Evolutionary conservation across 805 yeast genomes (phyloP).

Genomic region (Zygoascus flipseniorum): DNA sequence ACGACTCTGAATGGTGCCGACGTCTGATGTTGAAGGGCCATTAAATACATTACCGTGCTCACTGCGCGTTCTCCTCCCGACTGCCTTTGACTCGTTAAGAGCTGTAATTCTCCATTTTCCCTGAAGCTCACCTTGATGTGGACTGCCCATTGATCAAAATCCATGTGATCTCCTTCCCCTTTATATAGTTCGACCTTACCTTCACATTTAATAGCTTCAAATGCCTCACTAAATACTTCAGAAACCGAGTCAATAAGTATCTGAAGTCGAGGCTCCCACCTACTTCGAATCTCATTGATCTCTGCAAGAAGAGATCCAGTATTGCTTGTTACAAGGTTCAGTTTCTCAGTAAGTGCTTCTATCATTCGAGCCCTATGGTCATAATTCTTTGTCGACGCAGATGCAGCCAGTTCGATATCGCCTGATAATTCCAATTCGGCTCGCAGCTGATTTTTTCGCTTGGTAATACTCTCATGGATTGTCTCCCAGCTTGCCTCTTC

Average conservation of each 20-base stretch:
- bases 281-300: conserved; percentile 32
- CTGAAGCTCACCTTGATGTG: conserved; percentile 82
- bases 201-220: conserved; percentile 70
- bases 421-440: not conserved
- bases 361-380: conserved; percentile 36
- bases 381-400: conserved; percentile 25
- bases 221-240: conserved; percentile 53
- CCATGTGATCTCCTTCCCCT: conserved; percentile 29
- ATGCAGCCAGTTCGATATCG: not conserved
- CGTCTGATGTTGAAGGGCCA: conserved; percentile 83
- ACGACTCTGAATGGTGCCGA: conserved; percentile 89
- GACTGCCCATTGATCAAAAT: conserved; percentile 68
- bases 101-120: conserved; percentile 59
- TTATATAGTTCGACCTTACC: conserved; percentile 65
- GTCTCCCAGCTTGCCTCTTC: not conserved
- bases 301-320: conserved; percentile 27
- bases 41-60: conserved; percentile 81
- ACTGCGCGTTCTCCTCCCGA: conserved; percentile 98
- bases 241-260: conserved; percentile 50
- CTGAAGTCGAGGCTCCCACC: conserved; percentile 59
- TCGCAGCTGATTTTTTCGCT: not conserved
- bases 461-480: not conserved
- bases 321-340: not conserved
- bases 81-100: conserved; percentile 78
- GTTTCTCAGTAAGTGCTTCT: conserved; percentile 25